phyloP scores from a whole-genome alignment of 805 yeast genomes.

The Scheffersomyces spartinae region DNA sequence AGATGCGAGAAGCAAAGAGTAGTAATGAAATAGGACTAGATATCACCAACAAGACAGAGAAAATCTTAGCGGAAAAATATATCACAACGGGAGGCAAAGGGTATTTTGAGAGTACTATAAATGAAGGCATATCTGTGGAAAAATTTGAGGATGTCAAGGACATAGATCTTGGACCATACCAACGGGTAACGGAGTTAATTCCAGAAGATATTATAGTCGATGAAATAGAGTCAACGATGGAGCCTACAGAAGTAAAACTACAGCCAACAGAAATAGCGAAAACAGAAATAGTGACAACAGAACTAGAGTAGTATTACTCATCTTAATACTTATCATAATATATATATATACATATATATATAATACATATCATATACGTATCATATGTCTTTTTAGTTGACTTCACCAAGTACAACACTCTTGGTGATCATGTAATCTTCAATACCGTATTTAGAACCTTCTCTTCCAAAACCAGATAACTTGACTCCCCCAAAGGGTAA shows the following conservation, averaged over 20 bases:
- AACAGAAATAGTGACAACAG: too few relatives aligned
- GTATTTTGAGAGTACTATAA: slow-evolving; percentile 4
- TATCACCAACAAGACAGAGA: too few relatives aligned
- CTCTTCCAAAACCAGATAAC: slow-evolving; percentile 72
- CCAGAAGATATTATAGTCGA: too few relatives aligned
- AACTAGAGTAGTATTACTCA: too few relatives aligned
- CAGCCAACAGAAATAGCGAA: not conserved
- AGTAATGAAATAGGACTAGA: too few relatives aligned
- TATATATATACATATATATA: too few relatives aligned
- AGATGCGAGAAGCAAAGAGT: too few relatives aligned
- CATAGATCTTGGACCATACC: slow-evolving; percentile 10
- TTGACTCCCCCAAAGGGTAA: slow-evolving; percentile 71
- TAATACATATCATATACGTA: not conserved
- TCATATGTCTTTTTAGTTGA: slow-evolving; percentile 3
- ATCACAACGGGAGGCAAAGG: too few relatives aligned
- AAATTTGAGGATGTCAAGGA: slow-evolving; percentile 13
- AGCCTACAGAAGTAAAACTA: not conserved
- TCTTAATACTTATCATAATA: too few relatives aligned
- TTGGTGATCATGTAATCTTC: slow-evolving; percentile 63
- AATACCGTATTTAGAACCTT: slow-evolving; percentile 65
- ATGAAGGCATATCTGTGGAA: slow-evolving; percentile 9
- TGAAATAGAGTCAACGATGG: not conserved
- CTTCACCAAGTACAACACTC: slow-evolving; percentile 43
- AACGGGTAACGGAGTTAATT: slow-evolving; percentile 1
- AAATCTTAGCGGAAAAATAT: too few relatives aligned